A percentile compares a stretch with the other conserved stretches of the same genome.
Conservation (phyloP, 345 rosid species). For the Mallotus nudiflorus region DNA sequence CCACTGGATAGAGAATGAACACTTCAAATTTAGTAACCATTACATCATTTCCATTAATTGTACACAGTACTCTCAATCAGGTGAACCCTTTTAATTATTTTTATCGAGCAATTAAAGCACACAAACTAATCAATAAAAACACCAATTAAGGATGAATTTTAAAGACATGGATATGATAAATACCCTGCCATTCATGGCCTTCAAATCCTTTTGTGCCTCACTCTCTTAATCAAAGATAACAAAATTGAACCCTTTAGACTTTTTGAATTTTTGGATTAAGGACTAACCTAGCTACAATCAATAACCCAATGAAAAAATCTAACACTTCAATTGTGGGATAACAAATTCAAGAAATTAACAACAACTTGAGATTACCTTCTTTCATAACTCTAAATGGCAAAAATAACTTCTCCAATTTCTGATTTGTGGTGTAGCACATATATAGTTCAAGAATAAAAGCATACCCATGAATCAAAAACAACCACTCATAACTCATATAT, state of each 20-base stretch:
- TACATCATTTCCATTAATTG: no score
- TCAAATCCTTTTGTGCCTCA: slow-evolving; percentile 60
- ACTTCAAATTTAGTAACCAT: no score
- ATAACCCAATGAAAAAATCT: not conserved
- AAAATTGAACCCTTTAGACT: slow-evolving; percentile 77
- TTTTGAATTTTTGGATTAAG: slow-evolving; percentile 48
- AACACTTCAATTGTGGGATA: not conserved
- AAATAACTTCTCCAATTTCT: slow-evolving; percentile 34
- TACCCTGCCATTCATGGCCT: slow-evolving; percentile 68
- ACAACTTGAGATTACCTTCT: slow-evolving; percentile 30
- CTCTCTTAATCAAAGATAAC: slow-evolving; percentile 50
- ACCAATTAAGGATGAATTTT: no score
- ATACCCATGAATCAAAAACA: not conserved
- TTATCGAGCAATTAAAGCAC: no score
- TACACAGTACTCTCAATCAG: no score
- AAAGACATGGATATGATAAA: not conserved
- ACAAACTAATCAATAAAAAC: no score
- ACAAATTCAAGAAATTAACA: no score
- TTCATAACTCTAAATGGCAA: slow-evolving; percentile 42
- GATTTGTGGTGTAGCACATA: slow-evolving; percentile 35
- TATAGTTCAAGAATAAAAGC: slow-evolving; percentile 26
- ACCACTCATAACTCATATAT: not conserved
- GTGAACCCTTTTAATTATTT: no score
- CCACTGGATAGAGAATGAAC: no score
- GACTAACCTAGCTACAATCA: slow-evolving; percentile 52